Percentiles rank a stretch among this genome's conserved stretches.
phyloP scores from a whole-genome alignment of 768 basidiomycete genomes.

The Saitozyma podzolica region DNA sequence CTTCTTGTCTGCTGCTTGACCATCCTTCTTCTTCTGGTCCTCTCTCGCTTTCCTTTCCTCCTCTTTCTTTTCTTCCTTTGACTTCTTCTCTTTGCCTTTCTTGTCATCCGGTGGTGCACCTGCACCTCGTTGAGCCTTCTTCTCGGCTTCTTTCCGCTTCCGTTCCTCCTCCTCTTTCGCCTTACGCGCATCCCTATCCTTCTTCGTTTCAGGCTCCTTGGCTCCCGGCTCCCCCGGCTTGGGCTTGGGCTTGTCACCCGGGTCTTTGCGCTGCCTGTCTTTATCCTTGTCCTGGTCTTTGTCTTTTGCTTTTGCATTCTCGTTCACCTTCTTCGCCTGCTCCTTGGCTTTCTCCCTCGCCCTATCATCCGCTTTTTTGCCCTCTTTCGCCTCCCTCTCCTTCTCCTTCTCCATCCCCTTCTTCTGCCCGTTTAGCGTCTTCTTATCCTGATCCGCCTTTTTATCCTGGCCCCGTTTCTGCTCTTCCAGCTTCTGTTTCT shows the following conservation, averaged over 20 bases:
- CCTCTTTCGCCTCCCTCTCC: not conserved
- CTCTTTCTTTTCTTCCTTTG: conserved; percentile 1
- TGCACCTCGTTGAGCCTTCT: not conserved
- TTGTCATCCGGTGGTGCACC: conserved; percentile 1
- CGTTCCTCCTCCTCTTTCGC: conserved; percentile 4
- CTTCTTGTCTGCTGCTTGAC: not conserved
- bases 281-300: conserved; percentile 4
- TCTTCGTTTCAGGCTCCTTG: conserved; percentile 6
- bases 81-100: not conserved
- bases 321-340: not conserved
- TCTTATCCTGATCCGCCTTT: not conserved
- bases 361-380: not conserved
- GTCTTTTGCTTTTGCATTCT: conserved; percentile 2
- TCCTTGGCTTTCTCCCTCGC: not conserved
- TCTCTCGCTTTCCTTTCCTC: conserved; percentile 9
- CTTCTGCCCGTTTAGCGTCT: not conserved
- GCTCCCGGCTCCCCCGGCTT: not conserved
- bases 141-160: conserved; percentile 2
- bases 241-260: conserved; percentile 1
- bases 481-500: conserved; percentile 3
- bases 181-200: conserved; percentile 7
- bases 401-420: not conserved
- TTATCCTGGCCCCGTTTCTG: conserved; percentile 1
- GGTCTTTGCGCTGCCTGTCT: conserved; percentile 3
- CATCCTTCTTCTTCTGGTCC: conserved; percentile 4